phyloP scores from a whole-genome alignment of 2,329 filamentous ascomycete species.

The Talaromyces sp. region DNA sequence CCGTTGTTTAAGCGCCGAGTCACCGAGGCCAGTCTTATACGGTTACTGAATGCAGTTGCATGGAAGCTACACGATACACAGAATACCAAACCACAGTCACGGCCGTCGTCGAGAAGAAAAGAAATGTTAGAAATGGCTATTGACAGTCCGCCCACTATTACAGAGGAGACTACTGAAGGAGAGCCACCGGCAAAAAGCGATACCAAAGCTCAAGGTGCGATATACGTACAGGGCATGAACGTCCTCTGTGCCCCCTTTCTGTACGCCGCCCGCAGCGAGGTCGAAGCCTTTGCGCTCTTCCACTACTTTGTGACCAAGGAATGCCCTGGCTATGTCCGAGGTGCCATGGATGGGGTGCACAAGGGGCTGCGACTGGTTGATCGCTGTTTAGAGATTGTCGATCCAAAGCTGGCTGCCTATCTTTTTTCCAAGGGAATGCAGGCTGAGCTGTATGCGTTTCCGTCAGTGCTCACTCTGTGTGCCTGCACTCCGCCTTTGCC shows the following conservation, averaged over 20 bases:
- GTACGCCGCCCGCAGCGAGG: constrained; percentile 89
- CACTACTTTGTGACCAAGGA: constrained; percentile 81
- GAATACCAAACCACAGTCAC: constrained; percentile 27
- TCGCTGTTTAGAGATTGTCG: constrained; percentile 84
- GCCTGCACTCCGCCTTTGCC: constrained; percentile 93
- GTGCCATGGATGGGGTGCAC: constrained; percentile 96
- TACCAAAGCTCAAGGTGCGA: constrained; percentile 64
- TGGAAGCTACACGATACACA: constrained; percentile 86
- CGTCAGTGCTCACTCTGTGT: constrained; percentile 88
- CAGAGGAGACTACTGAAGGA: constrained; percentile 44
- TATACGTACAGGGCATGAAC: constrained; percentile 99
- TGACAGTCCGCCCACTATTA: constrained; percentile 33
- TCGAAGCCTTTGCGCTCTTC: constrained; percentile 90
- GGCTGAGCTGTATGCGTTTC: constrained; percentile 94
- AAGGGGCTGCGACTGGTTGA: constrained; percentile 87
- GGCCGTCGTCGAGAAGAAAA: constrained; percentile 42
- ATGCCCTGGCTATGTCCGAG: constrained; percentile 88
- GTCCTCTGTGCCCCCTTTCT: constrained; percentile 93
- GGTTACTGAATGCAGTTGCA: constrained; percentile 88
- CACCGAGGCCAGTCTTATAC: constrained; percentile 90
- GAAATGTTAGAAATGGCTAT: constrained; percentile 40
- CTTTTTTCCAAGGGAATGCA: constrained; percentile 81
- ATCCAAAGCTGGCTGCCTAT: constrained; percentile 79
- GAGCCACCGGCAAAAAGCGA: constrained; percentile 39
- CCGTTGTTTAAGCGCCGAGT: constrained; percentile 94